These are phyloP conservation scores for Puccinellia tenuiflora DNA, from an alignment of 176 grass and related monocot genomes.

Conservation along the genomic window DNA sequence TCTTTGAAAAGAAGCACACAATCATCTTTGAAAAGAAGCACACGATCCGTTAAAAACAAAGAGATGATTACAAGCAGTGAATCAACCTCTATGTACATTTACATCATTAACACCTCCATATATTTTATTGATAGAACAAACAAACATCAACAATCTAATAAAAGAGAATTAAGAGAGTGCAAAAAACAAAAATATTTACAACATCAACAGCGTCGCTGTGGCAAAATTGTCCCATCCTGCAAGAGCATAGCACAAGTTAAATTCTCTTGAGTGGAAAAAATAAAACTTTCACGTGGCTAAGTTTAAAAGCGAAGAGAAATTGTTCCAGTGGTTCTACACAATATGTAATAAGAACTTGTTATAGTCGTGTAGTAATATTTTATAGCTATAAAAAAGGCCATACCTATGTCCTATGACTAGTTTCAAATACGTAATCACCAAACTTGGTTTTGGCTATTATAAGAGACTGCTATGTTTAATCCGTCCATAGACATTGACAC, in stretches of 20 bases:
- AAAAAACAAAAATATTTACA: conserved; percentile 24
- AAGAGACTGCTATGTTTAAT: not conserved
- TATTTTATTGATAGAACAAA: conserved; percentile 3
- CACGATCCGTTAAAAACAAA: not conserved
- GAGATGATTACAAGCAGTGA: not conserved
- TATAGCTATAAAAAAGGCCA: not conserved
- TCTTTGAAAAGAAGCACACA: not conserved
- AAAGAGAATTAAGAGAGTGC: not conserved
- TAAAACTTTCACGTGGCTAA: not conserved
- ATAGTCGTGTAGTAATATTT: not conserved
- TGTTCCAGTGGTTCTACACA: not conserved
- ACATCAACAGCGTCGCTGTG: not conserved
- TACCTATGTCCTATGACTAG: not conserved
- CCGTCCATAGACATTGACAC: not conserved
- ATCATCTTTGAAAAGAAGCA: not conserved
- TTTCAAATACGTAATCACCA: not conserved
- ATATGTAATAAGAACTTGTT: not conserved
- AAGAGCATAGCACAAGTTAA: not conserved
- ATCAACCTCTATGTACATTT: conserved; percentile 14
- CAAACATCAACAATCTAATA: not conserved
- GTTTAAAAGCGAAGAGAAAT: not conserved
- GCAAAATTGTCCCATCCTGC: conserved; percentile 6
- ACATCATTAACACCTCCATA: not conserved
- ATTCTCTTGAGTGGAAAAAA: not conserved
- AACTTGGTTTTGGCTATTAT: not conserved